Base-by-base conservation (phyloP, 2,329 filamentous ascomycete genomes). In the Thyridium curvatum region DNA sequence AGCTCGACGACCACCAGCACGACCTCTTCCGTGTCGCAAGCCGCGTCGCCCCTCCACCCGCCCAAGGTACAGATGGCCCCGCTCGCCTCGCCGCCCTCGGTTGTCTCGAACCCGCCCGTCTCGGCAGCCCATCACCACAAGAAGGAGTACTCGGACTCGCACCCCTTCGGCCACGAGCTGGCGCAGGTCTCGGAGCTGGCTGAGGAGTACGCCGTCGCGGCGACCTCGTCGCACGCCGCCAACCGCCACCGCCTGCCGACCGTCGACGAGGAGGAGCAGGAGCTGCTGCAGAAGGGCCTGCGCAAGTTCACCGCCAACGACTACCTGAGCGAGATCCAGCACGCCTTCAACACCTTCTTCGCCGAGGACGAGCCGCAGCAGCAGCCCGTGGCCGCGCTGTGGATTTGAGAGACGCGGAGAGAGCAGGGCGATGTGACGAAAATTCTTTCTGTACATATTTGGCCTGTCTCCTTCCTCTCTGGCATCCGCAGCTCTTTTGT, bases 121-220 rank as follows among this genome's bases (percentile, higher is more conserved):
- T 47, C 55, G 48, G 59, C 52, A n/a, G n/a, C n/a, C n/a, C n/a
- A n/a, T 55, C 61, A 63, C 40, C 67, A 68, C 43, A 48, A 45
- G 38, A 64, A 55, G 52, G 59, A 55, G 37, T 54, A 58, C 41
- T 55, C 55, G 9, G 60, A 68, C 18, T 51, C 62, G 34, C 79
- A 93, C 58, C 91, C 91, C 0, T 97, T 97, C 53, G 87, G 87
- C 38, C 82, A 84, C 37, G 93, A 98, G 62, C 70, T 97, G 38
- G 88, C 87, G 41, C 85, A 97, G 62, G 86, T 97, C 17, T 88
- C 89, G 38, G 93, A 97, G 62, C 76, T 96, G 13, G 91, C 84
- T 0, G 93, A 97, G 64, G 90, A 96, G 61, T 91, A 88, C 50
- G 79, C 80, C 32, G 71, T 79, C 21, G 72, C 78, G 30, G 64